Percentiles rank a stretch among this genome's conserved stretches.
Conservation (phyloP, 2,329 filamentous ascomycete species). For the Pseudopithomyces chartarum region DNA sequence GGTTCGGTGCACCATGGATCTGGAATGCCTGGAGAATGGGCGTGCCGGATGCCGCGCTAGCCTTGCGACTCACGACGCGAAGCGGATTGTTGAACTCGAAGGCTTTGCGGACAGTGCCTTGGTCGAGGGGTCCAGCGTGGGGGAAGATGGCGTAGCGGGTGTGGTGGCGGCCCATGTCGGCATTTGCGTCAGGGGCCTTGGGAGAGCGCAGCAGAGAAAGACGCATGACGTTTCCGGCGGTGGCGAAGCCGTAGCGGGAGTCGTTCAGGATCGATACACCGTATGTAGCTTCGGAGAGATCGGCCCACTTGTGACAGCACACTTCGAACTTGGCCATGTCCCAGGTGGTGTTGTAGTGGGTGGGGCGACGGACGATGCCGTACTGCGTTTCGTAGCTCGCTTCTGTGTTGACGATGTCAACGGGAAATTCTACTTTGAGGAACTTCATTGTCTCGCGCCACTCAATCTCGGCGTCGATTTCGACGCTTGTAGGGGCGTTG, state of each 20-base stretch:
- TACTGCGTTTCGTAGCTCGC: conserved; percentile 96
- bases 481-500: conserved; percentile 71
- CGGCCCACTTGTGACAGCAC: conserved; percentile 92
- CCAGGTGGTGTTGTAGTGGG: conserved; percentile 98
- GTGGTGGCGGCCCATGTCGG: conserved; percentile 88
- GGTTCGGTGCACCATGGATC: conserved; percentile 65
- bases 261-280: conserved; percentile 94
- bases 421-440: conserved; percentile 97
- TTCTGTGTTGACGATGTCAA: conserved; percentile 87
- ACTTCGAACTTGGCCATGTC: conserved; percentile 99
- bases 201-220: conserved; percentile 83
- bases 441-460: conserved; percentile 98
- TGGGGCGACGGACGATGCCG: conserved; percentile 84
- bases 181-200: conserved; percentile 90
- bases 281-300: conserved; percentile 84
- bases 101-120: conserved; percentile 78
- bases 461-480: conserved; percentile 85
- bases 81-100: conserved; percentile 91
- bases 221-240: conserved; percentile 85
- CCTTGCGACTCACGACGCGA: conserved; percentile 52
- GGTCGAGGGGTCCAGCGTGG: conserved; percentile 73
- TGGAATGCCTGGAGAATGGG: conserved; percentile 62
- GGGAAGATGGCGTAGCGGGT: conserved; percentile 93
- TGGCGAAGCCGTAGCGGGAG: conserved; percentile 95
- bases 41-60: conserved; percentile 25